Conservation (phyloP, 352 stramenopile species). For the Globisporangium takayamanum region DNA sequence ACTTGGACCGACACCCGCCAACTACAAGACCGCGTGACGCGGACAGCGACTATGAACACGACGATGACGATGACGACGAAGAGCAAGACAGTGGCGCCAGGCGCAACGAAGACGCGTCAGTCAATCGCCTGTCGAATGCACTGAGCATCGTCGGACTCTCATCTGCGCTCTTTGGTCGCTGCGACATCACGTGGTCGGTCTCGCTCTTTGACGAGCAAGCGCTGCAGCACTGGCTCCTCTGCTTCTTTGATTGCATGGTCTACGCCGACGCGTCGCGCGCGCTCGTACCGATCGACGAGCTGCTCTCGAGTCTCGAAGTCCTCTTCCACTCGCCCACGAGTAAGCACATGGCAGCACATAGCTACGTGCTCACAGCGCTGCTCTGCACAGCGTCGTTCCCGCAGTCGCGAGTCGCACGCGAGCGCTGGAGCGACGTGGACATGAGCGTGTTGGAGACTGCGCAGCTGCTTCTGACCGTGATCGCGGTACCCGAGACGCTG, state of each 20-base stretch:
- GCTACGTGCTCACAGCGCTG: slow-evolving; percentile 32
- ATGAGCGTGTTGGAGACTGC: slow-evolving; percentile 6
- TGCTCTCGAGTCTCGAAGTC: slow-evolving; percentile 16
- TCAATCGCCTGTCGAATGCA: slow-evolving; percentile 14
- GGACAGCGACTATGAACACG: slow-evolving; percentile 9
- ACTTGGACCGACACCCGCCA: slow-evolving; percentile 6
- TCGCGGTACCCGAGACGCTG: neutral
- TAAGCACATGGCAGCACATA: slow-evolving; percentile 7
- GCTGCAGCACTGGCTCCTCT: slow-evolving; percentile 14
- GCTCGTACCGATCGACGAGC: slow-evolving; percentile 12
- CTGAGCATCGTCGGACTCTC: slow-evolving; percentile 13
- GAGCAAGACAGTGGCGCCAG: too few relatives aligned
- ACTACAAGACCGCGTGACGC: slow-evolving; percentile 6
- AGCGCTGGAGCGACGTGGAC: slow-evolving; percentile 12
- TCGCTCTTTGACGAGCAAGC: slow-evolving; percentile 14
- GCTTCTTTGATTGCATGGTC: slow-evolving; percentile 17
- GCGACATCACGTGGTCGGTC: slow-evolving; percentile 12
- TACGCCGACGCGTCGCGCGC: slow-evolving; percentile 26
- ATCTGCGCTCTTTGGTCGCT: slow-evolving; percentile 2
- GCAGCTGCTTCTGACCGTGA: neutral
- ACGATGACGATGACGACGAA: slow-evolving; percentile 9
- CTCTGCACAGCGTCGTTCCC: slow-evolving; percentile 34
- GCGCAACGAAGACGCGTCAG: neutral
- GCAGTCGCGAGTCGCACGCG: slow-evolving; percentile 6
- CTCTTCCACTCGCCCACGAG: slow-evolving; percentile 2